A percentile compares a stretch with the other conserved stretches of the same genome.
phyloP scores from a whole-genome alignment of 495 filamentous ascomycete genomes.

The Annulohypoxylon nitens region DNA sequence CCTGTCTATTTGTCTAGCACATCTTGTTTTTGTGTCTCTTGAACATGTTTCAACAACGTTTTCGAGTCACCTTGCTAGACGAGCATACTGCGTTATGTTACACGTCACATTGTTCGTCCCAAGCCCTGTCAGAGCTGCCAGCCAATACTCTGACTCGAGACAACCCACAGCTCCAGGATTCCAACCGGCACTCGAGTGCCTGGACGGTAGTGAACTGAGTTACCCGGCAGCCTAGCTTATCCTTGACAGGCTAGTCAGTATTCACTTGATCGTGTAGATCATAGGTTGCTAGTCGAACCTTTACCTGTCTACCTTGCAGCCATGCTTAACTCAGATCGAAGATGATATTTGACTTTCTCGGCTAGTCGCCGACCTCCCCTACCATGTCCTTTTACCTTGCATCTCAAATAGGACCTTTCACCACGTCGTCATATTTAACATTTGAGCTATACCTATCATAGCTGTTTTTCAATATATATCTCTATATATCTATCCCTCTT shows the following conservation, averaged over 20 bases:
- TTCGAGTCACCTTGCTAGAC: background rate
- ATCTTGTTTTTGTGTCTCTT: slow-evolving; percentile 5
- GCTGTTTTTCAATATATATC: background rate
- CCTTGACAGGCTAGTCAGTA: slow-evolving; percentile 25
- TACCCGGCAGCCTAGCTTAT: slow-evolving; percentile 6
- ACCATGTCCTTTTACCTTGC: slow-evolving; percentile 16
- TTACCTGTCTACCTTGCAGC: slow-evolving; percentile 6
- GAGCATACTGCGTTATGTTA: background rate
- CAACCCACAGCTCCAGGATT: background rate
- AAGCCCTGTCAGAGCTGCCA: background rate
- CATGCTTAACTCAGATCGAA: slow-evolving; percentile 16
- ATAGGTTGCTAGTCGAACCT: slow-evolving; percentile 19
- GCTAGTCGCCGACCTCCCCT: slow-evolving; percentile 21
- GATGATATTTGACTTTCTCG: slow-evolving; percentile 33
- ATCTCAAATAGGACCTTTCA: slow-evolving; percentile 30
- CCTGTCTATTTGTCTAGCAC: slow-evolving; percentile 3
- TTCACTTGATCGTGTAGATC: slow-evolving; percentile 30
- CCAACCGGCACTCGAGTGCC: background rate
- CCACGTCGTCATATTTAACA: slow-evolving; percentile 8
- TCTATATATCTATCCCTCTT: slow-evolving; percentile 2
- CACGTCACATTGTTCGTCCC: background rate
- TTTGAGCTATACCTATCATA: background rate
- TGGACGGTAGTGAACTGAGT: slow-evolving; percentile 10
- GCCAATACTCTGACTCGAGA: too few species aligned
- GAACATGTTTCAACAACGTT: slow-evolving; percentile 9